These are phyloP conservation scores for Neurospora sp. DNA, from an alignment of 495 filamentous ascomycete genomes.

Conservation along the genomic window DNA sequence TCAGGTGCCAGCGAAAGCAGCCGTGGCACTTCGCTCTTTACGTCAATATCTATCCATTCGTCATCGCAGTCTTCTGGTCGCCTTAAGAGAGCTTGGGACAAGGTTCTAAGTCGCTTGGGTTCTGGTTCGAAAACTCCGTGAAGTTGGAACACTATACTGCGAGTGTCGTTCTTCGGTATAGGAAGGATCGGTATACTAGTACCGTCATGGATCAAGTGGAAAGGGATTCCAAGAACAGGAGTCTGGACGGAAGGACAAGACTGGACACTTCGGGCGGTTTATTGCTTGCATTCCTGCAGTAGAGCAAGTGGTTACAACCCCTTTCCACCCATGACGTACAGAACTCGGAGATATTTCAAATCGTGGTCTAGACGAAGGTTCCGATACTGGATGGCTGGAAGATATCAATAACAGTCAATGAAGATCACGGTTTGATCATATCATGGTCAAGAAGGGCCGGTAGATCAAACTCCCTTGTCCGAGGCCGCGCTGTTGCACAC, in stretches of 20 bases:
- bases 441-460: background rate
- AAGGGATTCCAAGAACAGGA: background rate
- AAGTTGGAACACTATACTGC: background rate
- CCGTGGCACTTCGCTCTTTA: background rate
- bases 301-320: background rate
- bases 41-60: background rate
- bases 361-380: background rate
- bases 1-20: background rate
- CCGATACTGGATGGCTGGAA: background rate
- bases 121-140: background rate
- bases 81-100: background rate
- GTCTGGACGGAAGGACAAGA: background rate
- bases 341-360: background rate
- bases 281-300: background rate
- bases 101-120: background rate
- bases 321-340: background rate
- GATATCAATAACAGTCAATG: background rate
- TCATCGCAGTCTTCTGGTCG: background rate
- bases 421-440: background rate
- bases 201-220: background rate
- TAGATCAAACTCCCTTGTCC: background rate
- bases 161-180: background rate
- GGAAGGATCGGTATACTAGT: background rate
- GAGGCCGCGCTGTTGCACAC: background rate
- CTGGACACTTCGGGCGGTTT: background rate